phyloP scores from a whole-genome alignment of 1,284 basidiomycete genomes.

The Cutaneotrichosporon curvatum region DNA sequence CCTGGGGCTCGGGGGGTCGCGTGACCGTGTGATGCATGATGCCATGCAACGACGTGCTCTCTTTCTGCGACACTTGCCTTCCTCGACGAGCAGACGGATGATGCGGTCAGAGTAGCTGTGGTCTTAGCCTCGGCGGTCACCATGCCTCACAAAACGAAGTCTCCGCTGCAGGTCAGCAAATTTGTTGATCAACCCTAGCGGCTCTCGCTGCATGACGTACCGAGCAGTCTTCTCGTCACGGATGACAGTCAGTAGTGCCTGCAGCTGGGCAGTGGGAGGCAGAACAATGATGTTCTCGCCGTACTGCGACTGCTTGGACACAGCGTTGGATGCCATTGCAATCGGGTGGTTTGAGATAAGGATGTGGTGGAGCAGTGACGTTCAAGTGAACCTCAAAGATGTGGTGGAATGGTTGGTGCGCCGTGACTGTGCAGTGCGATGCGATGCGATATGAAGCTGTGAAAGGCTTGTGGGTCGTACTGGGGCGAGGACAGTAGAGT shows the following conservation, averaged over 20 bases:
- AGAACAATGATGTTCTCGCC: slow-evolving; percentile 40
- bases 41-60: too few species aligned
- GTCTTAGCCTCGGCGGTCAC: neutral
- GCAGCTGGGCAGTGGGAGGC: slow-evolving; percentile 70
- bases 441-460: neutral
- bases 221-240: slow-evolving; percentile 64
- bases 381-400: neutral
- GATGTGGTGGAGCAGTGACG: neutral
- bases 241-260: slow-evolving; percentile 94
- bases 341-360: neutral
- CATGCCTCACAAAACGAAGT: slow-evolving; percentile 78
- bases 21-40: too few species aligned
- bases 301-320: neutral
- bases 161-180: slow-evolving; percentile 54
- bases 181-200: neutral
- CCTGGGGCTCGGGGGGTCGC: too few species aligned
- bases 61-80: slow-evolving; percentile 43
- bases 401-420: neutral
- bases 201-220: slow-evolving; percentile 42
- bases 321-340: neutral
- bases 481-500: too few species aligned
- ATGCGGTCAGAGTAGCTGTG: slow-evolving; percentile 54
- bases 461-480: too few species aligned
- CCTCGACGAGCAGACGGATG: slow-evolving; percentile 56
- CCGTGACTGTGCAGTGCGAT: neutral